phyloP scores from a whole-genome alignment of 768 basidiomycete genomes.

The Gloeopeniophorella convolvens region DNA sequence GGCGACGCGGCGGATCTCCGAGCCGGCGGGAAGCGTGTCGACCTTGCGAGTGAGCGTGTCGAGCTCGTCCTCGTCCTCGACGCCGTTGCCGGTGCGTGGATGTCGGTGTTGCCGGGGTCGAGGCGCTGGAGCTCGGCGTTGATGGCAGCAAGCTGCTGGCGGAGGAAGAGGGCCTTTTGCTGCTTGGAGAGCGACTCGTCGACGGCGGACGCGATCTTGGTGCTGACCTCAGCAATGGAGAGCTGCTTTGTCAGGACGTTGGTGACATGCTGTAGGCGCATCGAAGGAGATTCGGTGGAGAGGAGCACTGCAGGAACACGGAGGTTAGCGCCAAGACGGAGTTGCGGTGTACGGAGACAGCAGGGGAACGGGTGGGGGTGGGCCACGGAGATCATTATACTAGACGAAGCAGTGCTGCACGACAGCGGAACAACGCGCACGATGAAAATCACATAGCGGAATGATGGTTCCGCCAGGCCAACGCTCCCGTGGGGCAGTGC shows the following conservation, averaged over 20 bases:
- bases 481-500: no score
- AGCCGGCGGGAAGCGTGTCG: conserved; percentile 63
- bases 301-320: conserved; percentile 44
- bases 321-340: not conserved
- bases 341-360: not conserved
- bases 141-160: conserved; percentile 77
- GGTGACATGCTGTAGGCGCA: conserved; percentile 60
- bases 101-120: conserved; percentile 22
- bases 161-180: conserved; percentile 82
- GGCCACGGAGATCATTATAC: no score
- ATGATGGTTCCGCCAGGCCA: no score
- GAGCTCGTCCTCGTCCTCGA: conserved; percentile 69
- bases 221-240: conserved; percentile 74
- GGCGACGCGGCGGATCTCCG: conserved; percentile 78
- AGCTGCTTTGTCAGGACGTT: conserved; percentile 68
- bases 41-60: conserved; percentile 70
- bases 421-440: no score
- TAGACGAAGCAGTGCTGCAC: no score
- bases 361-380: no score
- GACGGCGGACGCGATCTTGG: conserved; percentile 73
- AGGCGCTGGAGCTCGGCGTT: conserved; percentile 66
- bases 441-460: no score
- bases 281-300: conserved; percentile 49
- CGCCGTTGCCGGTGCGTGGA: not conserved
- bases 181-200: conserved; percentile 83